These are phyloP conservation scores for Candida parachauliodes DNA, from an alignment of 805 yeast species.

Conservation along the genomic window DNA sequence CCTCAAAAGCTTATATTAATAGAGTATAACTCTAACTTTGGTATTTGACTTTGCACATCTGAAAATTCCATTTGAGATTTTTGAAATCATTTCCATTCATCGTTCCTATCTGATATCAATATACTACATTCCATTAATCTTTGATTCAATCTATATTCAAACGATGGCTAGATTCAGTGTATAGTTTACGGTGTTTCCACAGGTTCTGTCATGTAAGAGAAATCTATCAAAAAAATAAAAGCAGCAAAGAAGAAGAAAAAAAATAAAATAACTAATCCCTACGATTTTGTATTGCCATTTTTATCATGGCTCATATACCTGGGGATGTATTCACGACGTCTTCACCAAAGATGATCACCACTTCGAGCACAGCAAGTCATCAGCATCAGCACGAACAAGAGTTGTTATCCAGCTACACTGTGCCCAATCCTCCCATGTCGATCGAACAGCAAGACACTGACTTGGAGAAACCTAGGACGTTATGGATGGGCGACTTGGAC, in stretches of 20 bases:
- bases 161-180: no score
- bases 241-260: background rate
- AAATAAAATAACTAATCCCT: background rate
- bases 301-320: slow-evolving; percentile 4
- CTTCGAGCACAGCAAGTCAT: slow-evolving; percentile 33
- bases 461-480: slow-evolving; percentile 56
- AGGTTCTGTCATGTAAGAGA: no score
- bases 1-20: no score
- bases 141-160: no score
- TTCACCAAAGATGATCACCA: slow-evolving; percentile 11
- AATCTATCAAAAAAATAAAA: background rate
- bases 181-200: no score
- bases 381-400: slow-evolving; percentile 45
- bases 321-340: background rate
- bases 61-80: no score
- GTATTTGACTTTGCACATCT: no score
- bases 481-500: slow-evolving; percentile 89
- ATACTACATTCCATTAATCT: no score
- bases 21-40: no score
- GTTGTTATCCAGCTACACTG: slow-evolving; percentile 33
- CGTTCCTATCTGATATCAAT: no score
- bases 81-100: no score
- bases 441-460: slow-evolving; percentile 31
- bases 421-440: slow-evolving; percentile 41
- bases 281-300: background rate